Base-by-base conservation (phyloP, 805 yeast genomes). In the Metschnikowia sp. region DNA sequence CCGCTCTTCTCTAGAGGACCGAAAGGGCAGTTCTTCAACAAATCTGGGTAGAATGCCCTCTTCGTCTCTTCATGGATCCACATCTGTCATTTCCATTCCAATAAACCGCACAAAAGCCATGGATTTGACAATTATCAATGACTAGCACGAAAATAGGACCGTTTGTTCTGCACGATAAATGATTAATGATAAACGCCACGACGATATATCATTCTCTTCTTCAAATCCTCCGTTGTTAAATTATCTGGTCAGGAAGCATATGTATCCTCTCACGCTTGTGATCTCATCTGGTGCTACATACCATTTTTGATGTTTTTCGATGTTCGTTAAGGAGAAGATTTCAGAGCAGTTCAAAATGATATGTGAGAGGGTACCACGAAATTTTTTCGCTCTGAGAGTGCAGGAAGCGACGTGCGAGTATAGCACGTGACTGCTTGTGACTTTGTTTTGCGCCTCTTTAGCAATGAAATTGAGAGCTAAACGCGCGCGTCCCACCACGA, bases 301-400 rank as follows among this genome's bases (percentile, higher is more conserved):
- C 70, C 70, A 65, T 65, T 56, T 62, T 65, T 55, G 59, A 56
- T 60, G 57, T 53, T 63, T 64, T 59, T 47, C 56, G 54, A 49
- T 54, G 56, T 55, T 53, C 54, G 55, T 48, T 44, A 49, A 46
- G 53, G 50, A 50, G 57, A 51, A 50, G 54, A 40, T 50, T 54
- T 45, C 45, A 43, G 38, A 28, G 47, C 32, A 28, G 44, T 28
- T 48, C 49, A 44, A 34, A 35, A 47, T 26, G 40, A 40, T 44
- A 39, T 40, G 39, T 39, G 45, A 43, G 42, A 22, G 38, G 45
- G 44, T 39, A 44, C 45, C 38, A 32, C 48, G 45, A 51, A 53
- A 53, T 50, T 48, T 53, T 55, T 55, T 55, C 50, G 49, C 47
- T 40, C 43, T 32, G 30, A n/a, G 32, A 32, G 44, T 51, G 57